Evolutionary conservation across 1,284 basidiomycete genomes (phyloP).

Genomic region (Moniliella sp.): DNA sequence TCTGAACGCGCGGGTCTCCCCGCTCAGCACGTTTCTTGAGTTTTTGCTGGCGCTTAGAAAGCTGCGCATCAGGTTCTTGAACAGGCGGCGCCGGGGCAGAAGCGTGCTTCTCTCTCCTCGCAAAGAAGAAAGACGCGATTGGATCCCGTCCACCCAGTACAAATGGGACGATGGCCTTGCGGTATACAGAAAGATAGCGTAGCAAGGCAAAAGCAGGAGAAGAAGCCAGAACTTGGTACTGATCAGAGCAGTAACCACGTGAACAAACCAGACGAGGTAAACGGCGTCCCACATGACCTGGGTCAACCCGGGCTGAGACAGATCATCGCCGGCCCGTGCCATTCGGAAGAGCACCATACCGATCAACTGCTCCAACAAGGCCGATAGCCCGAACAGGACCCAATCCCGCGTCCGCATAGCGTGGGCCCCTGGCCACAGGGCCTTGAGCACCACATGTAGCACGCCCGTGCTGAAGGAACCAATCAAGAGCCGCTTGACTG

Average conservation of each 20-base stretch:
- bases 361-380: too few species aligned
- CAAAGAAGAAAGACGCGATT: slow-evolving; percentile 5
- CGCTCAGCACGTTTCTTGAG: slow-evolving; percentile 19
- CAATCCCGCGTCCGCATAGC: too few species aligned
- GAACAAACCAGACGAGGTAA: slow-evolving; percentile 35
- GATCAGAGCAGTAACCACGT: slow-evolving; percentile 25
- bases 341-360: too few species aligned
- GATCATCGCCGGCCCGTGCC: slow-evolving; percentile 27
- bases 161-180: slow-evolving; percentile 21
- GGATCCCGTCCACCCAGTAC: slow-evolving; percentile 17
- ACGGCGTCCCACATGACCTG: slow-evolving; percentile 34
- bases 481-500: too few species aligned
- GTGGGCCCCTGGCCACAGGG: too few species aligned
- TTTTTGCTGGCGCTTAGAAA: slow-evolving; percentile 27
- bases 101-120: too few species aligned
- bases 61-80: slow-evolving; percentile 3
- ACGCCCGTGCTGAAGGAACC: too few species aligned
- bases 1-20: slow-evolving; percentile 14
- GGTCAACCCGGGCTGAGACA: slow-evolving; percentile 28
- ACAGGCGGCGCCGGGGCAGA: too few species aligned
- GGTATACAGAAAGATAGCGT: slow-evolving; percentile 25
- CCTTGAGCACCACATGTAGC: too few species aligned
- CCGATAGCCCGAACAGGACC: too few species aligned
- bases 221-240: slow-evolving; percentile 24
- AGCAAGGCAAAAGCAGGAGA: slow-evolving; percentile 32